Base-by-base conservation (phyloP, 2,329 filamentous ascomycete species). In the Neopestalotiopsis clavispora region DNA sequence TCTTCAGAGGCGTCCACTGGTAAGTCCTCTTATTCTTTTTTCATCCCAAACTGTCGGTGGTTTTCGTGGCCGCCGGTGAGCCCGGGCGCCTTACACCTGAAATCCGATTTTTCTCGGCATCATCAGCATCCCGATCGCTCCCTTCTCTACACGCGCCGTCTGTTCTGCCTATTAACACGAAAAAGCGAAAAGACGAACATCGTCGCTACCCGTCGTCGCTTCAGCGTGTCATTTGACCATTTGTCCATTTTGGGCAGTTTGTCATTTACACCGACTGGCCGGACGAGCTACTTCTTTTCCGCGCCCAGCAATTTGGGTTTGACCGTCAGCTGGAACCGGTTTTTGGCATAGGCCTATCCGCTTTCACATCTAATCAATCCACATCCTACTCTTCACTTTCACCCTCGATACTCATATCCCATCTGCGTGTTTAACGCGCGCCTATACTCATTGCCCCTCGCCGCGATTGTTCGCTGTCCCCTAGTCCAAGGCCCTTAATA, bases 61-160 rank as follows among this genome's bases (percentile, higher is more conserved):
- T 57, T 57, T 23, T 66, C 63, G 32, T 66, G 34, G 28, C 40
- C 30, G 32, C 63, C 63, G 63, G 34, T 57, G 32, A 30, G 14
- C 14, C 63, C 63, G 63, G 34, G 28, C 7, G 28, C 63, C 49
- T 66, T 66, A 66, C 63, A 66, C 63, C 63, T 56, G 42, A 38
- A 38, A 58, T 58, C 49, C 63, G 40, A 56, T 66, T 58, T 66
- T 66, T 58, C 45, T 52, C 45, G n/a, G 17, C 45, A 52, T 52
- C 63, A 66, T 56, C 63, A 56, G 34, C 23, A 57, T 12, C 63
- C 45, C 40, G 40, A 28, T 34, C 7, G 40, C 61, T 30, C 28
- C 38, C 61, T 28, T 13, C 32, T 40, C 32, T 34, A 20, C 59
- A 13, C 34, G 14, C 6, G n/a, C 30, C 59, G 12, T 34, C 32